Evolutionary conservation across 2,329 filamentous ascomycete species (phyloP).

Genomic region (Diaporthe eres): DNA sequence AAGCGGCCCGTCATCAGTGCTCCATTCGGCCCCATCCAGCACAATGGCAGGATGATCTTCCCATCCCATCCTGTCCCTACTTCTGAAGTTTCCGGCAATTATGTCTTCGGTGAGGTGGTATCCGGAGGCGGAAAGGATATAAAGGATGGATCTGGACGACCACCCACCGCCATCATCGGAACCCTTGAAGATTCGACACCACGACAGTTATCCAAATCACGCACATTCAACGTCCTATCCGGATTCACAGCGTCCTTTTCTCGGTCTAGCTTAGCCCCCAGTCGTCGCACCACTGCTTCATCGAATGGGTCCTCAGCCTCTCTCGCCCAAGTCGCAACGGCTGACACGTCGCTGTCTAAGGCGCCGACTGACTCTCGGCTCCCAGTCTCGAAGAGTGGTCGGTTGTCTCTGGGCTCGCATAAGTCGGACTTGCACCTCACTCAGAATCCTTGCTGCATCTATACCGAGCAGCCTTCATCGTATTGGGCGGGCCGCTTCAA

Average conservation of each 20-base stretch:
- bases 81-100: background rate
- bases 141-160: background rate
- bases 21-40: constrained; percentile 37
- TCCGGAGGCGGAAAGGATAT: background rate
- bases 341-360: constrained; percentile 7
- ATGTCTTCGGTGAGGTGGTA: background rate
- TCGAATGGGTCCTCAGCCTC: constrained; percentile 36
- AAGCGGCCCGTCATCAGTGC: constrained; percentile 39
- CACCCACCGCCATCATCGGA: background rate
- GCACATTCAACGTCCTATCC: constrained; percentile 37
- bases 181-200: constrained; percentile 15
- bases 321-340: constrained; percentile 35
- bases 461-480: constrained; percentile 59
- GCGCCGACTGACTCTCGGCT: background rate
- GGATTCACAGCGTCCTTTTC: constrained; percentile 39
- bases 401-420: constrained; percentile 28
- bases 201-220: constrained; percentile 36
- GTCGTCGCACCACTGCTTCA: constrained; percentile 27
- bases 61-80: background rate
- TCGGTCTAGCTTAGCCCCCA: constrained; percentile 34
- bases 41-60: constrained; percentile 12
- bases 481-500: constrained; percentile 77
- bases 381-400: constrained; percentile 28
- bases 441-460: constrained; percentile 51
- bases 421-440: constrained; percentile 41